Percentiles rank a stretch among this genome's conserved stretches.
Conservation (phyloP, 83 land plant genomes). For the Diphasiastrum complanatum region DNA sequence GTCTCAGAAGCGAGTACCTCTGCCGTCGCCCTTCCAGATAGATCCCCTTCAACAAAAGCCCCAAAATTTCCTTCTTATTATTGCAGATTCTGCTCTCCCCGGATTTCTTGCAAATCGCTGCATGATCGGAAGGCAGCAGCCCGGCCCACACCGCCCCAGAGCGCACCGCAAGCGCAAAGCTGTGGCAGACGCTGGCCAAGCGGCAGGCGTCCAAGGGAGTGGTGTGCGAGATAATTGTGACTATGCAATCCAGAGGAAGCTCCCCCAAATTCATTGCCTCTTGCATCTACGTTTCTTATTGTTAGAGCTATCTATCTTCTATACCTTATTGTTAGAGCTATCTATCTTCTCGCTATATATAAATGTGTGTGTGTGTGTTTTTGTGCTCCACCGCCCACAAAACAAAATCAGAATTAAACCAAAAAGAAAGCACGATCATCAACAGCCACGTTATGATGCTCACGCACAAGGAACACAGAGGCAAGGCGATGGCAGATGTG, state of each 20-base stretch:
- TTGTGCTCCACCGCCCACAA: no score
- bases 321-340: no score
- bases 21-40: constrained; percentile 16
- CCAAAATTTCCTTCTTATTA: constrained; percentile 9
- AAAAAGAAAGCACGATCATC: no score
- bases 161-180: constrained; percentile 19
- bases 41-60: constrained; percentile 14
- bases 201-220: constrained; percentile 28
- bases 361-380: no score
- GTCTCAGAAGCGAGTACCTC: constrained; percentile 21
- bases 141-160: constrained; percentile 23
- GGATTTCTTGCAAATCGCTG: not conserved
- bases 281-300: no score
- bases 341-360: no score
- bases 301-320: no score
- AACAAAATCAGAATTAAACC: no score
- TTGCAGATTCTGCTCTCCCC: not conserved
- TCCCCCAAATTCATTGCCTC: constrained; percentile 21
- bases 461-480: no score
- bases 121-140: constrained; percentile 27
- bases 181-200: constrained; percentile 23
- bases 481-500: no score
- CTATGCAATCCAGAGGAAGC: constrained; percentile 30
- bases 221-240: constrained; percentile 17
- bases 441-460: no score